phyloP scores from a whole-genome alignment of 306 rosid species.

The Cicer yamashitae region DNA sequence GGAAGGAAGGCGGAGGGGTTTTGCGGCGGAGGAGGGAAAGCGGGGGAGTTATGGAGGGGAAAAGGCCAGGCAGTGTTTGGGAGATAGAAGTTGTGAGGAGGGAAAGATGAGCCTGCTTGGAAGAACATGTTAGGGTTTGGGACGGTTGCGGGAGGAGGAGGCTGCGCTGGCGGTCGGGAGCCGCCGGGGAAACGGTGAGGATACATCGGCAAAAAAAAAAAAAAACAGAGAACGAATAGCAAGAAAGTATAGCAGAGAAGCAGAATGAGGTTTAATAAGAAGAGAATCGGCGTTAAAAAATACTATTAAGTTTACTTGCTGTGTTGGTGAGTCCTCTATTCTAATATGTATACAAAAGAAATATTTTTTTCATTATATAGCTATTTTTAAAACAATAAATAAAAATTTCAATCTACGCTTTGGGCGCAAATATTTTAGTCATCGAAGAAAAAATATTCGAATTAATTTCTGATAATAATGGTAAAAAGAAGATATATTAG shows the following conservation, averaged over 20 bases:
- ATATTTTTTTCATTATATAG: too few relatives aligned
- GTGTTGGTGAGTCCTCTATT: too few relatives aligned
- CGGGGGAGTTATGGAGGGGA: neutral
- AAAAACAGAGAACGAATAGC: neutral
- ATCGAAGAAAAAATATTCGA: too few relatives aligned
- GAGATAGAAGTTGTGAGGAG: constrained; percentile 35
- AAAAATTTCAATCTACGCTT: too few relatives aligned
- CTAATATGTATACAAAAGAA: too few relatives aligned
- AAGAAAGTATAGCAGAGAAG: neutral
- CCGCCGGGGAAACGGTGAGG: constrained; percentile 37
- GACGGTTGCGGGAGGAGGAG: constrained; percentile 10
- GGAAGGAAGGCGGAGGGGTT: neutral
- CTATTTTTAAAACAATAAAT: too few relatives aligned
- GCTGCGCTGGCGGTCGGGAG: constrained; percentile 45
- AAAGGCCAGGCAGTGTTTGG: constrained; percentile 48
- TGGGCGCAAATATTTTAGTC: too few relatives aligned
- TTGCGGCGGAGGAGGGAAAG: neutral
- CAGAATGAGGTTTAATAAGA: neutral
- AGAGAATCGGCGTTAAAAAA: neutral
- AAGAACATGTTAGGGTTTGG: constrained; percentile 37
- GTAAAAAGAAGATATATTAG: too few relatives aligned
- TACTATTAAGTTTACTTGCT: too few relatives aligned
- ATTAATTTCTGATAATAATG: too few relatives aligned
- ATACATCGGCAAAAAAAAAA: constrained; percentile 48
- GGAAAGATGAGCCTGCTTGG: constrained; percentile 12